phyloP scores from a whole-genome alignment of 2,329 filamentous ascomycete genomes.

The Dryadomyces sulphureus region DNA sequence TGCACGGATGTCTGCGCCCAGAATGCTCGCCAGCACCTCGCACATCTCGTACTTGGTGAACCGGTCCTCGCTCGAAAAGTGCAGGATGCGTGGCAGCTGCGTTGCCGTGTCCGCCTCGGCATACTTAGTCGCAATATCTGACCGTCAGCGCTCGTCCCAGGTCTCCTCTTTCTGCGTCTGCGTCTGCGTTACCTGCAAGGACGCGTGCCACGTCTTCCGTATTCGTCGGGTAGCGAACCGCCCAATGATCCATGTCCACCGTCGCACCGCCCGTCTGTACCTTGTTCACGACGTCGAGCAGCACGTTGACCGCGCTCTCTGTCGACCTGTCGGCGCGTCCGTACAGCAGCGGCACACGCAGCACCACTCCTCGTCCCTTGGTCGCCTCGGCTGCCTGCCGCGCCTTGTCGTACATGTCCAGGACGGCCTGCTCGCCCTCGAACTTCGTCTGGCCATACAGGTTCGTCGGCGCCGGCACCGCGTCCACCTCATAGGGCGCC shows the following conservation, averaged over 20 bases:
- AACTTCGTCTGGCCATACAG: constrained; percentile 52
- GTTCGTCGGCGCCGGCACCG: constrained; percentile 56
- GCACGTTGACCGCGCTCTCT: constrained; percentile 71
- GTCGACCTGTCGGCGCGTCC: constrained; percentile 53
- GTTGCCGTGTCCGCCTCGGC: constrained; percentile 31
- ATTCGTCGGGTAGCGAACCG: constrained; percentile 72
- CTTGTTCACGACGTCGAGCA: constrained; percentile 65
- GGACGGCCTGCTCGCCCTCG: constrained; percentile 46
- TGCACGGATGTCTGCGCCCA: constrained; percentile 56
- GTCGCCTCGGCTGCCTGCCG: constrained; percentile 20
- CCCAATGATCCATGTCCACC: constrained; percentile 77
- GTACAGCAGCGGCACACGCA: constrained; percentile 75
- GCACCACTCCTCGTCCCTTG: constrained; percentile 48
- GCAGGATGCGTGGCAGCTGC: constrained; percentile 53
- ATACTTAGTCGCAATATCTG: constrained; percentile 60
- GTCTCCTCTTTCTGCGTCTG: not conserved
- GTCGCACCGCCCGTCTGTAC: constrained; percentile 47
- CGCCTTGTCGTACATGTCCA: constrained; percentile 40
- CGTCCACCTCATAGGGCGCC: constrained; percentile 61
- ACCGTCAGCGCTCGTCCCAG: not conserved
- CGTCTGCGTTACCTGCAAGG: constrained; percentile 1
- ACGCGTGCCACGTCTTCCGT: constrained; percentile 77
- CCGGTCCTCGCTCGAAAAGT: constrained; percentile 75
- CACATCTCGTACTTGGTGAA: constrained; percentile 89
- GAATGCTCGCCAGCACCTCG: constrained; percentile 60